Conservation (phyloP, 2,329 filamentous ascomycete species). For the Talaromyces piceae region DNA sequence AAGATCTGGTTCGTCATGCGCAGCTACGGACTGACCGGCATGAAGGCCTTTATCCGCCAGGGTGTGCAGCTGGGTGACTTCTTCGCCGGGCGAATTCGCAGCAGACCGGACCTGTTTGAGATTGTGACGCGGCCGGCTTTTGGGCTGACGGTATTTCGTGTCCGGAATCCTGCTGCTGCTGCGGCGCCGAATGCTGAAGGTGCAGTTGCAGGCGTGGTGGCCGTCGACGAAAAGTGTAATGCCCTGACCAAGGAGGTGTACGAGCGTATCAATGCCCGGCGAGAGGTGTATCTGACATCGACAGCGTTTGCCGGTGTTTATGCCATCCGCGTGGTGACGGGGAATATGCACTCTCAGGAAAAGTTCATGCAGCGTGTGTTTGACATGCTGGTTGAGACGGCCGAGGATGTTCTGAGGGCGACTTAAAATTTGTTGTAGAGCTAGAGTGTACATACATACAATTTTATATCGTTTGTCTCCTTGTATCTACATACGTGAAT, state of each 20-base stretch:
- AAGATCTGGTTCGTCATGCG: constrained; percentile 96
- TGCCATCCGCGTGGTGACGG: constrained; percentile 74
- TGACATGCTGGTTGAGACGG: constrained; percentile 59
- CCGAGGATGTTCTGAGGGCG: constrained; percentile 46
- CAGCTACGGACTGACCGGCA: constrained; percentile 67
- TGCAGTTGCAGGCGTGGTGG: constrained; percentile 9
- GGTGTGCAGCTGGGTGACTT: constrained; percentile 62
- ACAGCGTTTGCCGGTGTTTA: constrained; percentile 65
- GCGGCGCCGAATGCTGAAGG: neutral
- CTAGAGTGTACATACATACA: neutral
- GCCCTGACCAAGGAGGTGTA: constrained; percentile 66
- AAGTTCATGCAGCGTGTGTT: constrained; percentile 67
- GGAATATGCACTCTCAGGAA: constrained; percentile 61
- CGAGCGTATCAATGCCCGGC: constrained; percentile 63
- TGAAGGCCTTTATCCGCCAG: constrained; percentile 65
- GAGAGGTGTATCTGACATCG: constrained; percentile 76
- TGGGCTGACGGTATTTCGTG: constrained; percentile 67
- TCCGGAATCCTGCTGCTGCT: constrained; percentile 40
- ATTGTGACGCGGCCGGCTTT: constrained; percentile 69
- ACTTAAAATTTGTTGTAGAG: neutral
- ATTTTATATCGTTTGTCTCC: neutral
- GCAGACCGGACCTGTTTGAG: constrained; percentile 62
- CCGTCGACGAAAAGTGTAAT: constrained; percentile 52
- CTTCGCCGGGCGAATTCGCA: constrained; percentile 56
- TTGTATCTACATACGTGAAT: too few species aligned